Conservation (phyloP, 2,329 filamentous ascomycete genomes). For the Trichoderma arundinaceum region DNA sequence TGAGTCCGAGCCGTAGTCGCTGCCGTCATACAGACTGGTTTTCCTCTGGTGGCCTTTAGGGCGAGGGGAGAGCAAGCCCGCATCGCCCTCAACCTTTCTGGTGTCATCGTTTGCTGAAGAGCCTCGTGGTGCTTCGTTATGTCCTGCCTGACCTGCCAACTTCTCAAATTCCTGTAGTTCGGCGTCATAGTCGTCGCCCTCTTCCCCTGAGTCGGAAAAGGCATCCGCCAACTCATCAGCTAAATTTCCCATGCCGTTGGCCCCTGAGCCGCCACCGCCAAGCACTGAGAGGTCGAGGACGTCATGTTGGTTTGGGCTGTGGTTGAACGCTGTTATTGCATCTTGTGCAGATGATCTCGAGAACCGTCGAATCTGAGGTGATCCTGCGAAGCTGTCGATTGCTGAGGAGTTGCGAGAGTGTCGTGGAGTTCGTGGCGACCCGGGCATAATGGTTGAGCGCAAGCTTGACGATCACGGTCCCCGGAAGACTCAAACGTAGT, state of each 20-base stretch:
- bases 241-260: constrained; percentile 73
- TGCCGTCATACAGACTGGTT: constrained; percentile 70
- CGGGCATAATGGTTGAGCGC: constrained; percentile 41
- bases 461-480: constrained; percentile 9
- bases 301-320: constrained; percentile 57
- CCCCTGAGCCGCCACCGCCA: constrained; percentile 48
- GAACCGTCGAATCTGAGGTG: constrained; percentile 54
- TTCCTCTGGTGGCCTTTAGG: constrained; percentile 57
- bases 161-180: constrained; percentile 38
- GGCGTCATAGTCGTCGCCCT: constrained; percentile 57
- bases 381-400: constrained; percentile 56
- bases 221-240: constrained; percentile 82
- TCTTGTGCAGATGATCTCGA: constrained; percentile 60
- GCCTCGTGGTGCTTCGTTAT: constrained; percentile 15
- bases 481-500: not conserved
- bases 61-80: constrained; percentile 53
- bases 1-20: constrained; percentile 74
- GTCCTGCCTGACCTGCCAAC: not conserved
- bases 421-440: constrained; percentile 60
- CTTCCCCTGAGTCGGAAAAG: constrained; percentile 69
- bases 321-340: constrained; percentile 54
- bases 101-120: constrained; percentile 44
- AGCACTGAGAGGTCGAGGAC: constrained; percentile 54
- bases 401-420: constrained; percentile 65
- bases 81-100: constrained; percentile 44